Evolutionary conservation across 176 grass and related monocot genomes (phyloP).

Genomic region (Elaeis guineensis): DNA sequence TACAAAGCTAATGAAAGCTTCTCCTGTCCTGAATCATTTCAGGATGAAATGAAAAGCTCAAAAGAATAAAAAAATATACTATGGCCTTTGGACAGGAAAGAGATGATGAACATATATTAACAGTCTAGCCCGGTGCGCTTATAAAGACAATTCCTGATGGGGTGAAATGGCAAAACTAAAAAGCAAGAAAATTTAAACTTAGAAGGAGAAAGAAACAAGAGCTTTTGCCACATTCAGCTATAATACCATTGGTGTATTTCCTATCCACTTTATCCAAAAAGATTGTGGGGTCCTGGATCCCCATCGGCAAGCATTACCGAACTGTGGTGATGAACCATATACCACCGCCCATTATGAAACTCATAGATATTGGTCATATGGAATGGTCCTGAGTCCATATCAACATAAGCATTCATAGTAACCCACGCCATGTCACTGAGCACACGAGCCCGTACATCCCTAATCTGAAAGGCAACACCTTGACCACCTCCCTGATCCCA

Average conservation of each 20-base stretch:
- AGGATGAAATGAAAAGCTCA: neutral
- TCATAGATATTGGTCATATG: conserved; percentile 84
- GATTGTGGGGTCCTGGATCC: conserved; percentile 41
- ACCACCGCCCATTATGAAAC: conserved; percentile 57
- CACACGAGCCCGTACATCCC: conserved; percentile 64
- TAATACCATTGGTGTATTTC: too few species aligned
- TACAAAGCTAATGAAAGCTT: neutral
- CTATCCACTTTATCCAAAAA: conserved; percentile 11
- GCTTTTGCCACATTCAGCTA: neutral
- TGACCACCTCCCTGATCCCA: conserved; percentile 84
- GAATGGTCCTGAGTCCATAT: conserved; percentile 36
- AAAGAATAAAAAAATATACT: neutral
- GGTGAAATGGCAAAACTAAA: too few species aligned
- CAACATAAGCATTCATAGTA: conserved; percentile 60
- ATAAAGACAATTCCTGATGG: neutral
- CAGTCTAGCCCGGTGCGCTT: conserved; percentile 2
- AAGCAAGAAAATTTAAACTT: neutral
- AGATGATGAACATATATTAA: neutral
- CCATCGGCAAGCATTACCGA: conserved; percentile 35
- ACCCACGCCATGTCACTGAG: conserved; percentile 69
- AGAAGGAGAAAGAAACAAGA: neutral
- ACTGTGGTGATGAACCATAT: conserved; percentile 87
- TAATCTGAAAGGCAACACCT: conserved; percentile 58
- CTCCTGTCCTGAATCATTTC: neutral
- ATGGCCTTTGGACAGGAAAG: neutral